Conservation (phyloP, 495 filamentous ascomycete species). For the Parmelia sp. region DNA sequence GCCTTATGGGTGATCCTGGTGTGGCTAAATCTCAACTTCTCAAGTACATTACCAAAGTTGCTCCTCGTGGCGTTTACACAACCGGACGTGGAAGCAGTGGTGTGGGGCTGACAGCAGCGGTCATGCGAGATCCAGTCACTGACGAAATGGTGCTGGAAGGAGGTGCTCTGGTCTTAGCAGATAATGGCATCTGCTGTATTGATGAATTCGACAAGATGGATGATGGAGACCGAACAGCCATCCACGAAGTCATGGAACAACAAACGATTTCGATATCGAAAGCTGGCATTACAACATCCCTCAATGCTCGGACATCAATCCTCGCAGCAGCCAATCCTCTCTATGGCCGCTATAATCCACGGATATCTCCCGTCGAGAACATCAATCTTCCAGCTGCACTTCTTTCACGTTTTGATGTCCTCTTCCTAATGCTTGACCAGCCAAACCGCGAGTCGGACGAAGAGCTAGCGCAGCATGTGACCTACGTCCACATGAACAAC, state of each 20-base stretch:
- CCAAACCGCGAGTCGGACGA: conserved; percentile 83
- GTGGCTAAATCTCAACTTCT: conserved; percentile 97
- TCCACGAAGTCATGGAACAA: conserved; percentile 99
- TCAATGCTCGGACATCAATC: conserved; percentile 94
- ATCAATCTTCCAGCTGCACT: conserved; percentile 96
- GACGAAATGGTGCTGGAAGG: conserved; percentile 99
- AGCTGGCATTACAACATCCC: conserved; percentile 90
- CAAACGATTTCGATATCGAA: conserved; percentile 99
- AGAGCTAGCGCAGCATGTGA: conserved; percentile 90
- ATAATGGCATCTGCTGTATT: conserved; percentile 99
- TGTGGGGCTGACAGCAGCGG: conserved; percentile 93
- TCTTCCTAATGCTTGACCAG: conserved; percentile 93
- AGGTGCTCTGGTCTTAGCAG: conserved; percentile 88
- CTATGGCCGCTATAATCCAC: conserved; percentile 96
- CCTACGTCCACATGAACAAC: conserved; percentile 96
- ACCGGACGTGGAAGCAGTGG: conserved; percentile 93
- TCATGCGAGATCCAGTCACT: conserved; percentile 97
- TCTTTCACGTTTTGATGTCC: conserved; percentile 91
- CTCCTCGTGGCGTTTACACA: conserved; percentile 94
- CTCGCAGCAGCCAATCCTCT: conserved; percentile 97
- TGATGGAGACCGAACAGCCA: conserved; percentile 89
- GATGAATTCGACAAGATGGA: conserved; percentile 99
- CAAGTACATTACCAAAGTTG: conserved; percentile 98
- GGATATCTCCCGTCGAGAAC: conserved; percentile 93
- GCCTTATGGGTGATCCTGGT: conserved; percentile 98